These are phyloP conservation scores for Leccinum fibrillosum DNA, from an alignment of 768 basidiomycete genomes.

Conservation along the genomic window DNA sequence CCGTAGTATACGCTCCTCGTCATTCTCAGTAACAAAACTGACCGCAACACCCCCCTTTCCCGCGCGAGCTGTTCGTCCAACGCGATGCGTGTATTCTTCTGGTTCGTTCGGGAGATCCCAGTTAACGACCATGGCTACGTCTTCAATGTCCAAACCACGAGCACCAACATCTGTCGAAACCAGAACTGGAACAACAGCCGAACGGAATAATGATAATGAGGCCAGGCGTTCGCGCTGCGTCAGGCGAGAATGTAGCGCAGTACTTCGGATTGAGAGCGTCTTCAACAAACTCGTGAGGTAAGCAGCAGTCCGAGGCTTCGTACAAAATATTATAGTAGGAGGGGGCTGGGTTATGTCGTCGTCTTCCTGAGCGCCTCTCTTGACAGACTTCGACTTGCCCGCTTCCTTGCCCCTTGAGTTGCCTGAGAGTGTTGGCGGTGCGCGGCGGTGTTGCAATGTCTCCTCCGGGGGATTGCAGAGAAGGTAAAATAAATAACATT, in stretches of 20 bases:
- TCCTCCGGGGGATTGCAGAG: constrained; percentile 86
- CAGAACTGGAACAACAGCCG: constrained; percentile 83
- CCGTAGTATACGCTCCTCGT: constrained; percentile 76
- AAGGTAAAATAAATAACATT: constrained; percentile 86
- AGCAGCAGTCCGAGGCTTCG: constrained; percentile 81
- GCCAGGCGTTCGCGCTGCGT: constrained; percentile 87
- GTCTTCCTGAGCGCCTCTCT: constrained; percentile 35
- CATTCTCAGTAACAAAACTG: constrained; percentile 92
- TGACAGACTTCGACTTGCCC: constrained; percentile 30
- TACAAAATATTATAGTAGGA: constrained; percentile 94
- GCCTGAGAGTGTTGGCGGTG: constrained; percentile 47
- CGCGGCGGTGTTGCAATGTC: constrained; percentile 63
- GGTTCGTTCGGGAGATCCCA: constrained; percentile 92
- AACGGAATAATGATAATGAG: constrained; percentile 83
- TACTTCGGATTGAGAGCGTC: constrained; percentile 75
- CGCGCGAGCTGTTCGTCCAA: constrained; percentile 88
- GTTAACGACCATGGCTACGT: constrained; percentile 94
- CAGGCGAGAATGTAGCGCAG: constrained; percentile 89
- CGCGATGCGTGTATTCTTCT: constrained; percentile 96
- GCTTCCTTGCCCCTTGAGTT: constrained; percentile 26
- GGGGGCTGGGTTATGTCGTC: constrained; percentile 74
- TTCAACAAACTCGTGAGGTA: constrained; percentile 82
- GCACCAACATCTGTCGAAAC: constrained; percentile 95
- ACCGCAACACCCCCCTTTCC: constrained; percentile 87
- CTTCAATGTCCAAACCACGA: constrained; percentile 93